phyloP scores from a whole-genome alignment of 2,329 filamentous ascomycete species.

The Arthrobotrys conoides region DNA sequence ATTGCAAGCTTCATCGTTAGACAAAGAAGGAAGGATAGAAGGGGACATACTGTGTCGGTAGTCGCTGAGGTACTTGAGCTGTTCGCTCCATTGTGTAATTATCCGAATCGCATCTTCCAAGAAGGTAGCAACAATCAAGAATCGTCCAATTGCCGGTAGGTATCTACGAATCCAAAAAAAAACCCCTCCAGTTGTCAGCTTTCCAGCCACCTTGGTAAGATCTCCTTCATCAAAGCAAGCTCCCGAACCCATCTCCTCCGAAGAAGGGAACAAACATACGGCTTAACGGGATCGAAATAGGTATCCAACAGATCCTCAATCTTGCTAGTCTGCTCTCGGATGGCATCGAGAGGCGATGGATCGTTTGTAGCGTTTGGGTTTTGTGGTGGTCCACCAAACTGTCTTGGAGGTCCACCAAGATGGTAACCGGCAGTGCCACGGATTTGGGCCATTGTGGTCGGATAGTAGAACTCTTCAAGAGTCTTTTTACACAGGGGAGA shows the following conservation, averaged over 20 bases:
- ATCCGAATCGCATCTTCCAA: constrained; percentile 96
- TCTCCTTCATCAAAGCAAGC: constrained; percentile 53
- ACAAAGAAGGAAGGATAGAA: not conserved
- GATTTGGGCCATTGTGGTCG: constrained; percentile 72
- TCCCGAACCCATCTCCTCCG: not conserved
- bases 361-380: constrained; percentile 65
- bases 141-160: constrained; percentile 93
- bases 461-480: constrained; percentile 7
- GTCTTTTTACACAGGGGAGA: not conserved
- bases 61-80: constrained; percentile 91
- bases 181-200: constrained; percentile 62
- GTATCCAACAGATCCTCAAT: constrained; percentile 94
- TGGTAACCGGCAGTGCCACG: constrained; percentile 71
- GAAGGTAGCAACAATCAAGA: constrained; percentile 98
- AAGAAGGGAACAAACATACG: constrained; percentile 74
- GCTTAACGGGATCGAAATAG: constrained; percentile 90
- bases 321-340: constrained; percentile 96
- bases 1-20: not conserved
- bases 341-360: constrained; percentile 80
- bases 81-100: constrained; percentile 96
- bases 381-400: constrained; percentile 66
- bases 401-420: constrained; percentile 65
- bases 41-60: constrained; percentile 86
- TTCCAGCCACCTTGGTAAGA: constrained; percentile 58
- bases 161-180: constrained; percentile 75